Evolutionary conservation across 805 yeast species (phyloP), one percentile per base, ranked within the genome.

Genomic region (Aciculoconidium aculeatum): DNA sequence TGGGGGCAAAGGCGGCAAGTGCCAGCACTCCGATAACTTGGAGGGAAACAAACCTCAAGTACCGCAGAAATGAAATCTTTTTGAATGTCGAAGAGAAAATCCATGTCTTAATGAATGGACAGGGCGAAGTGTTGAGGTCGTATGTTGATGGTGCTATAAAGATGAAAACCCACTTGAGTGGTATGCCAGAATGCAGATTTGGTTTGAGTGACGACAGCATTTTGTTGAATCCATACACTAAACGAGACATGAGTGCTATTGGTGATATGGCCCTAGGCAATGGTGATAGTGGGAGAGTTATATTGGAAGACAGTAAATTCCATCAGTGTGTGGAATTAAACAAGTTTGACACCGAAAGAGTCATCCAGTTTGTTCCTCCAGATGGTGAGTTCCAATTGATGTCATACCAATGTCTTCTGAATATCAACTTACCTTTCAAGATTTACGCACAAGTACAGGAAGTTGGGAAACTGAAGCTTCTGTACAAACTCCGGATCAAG

Each of bases 361-460:
- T 72, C 14, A 80, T 87, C 34, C 73, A 70, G 25, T 86, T 87
- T 40, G 64, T 77, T 8, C 95, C 95, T 3, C 95, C 95, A 2
- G 95, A 86, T 55, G 94, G 94, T 1, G 74, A 76, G 29, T 83
- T 85, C 49, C 90, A 85, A 52, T 67, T 87, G 36, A 78, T 87
- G 88, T 66, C 74, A 19, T 87, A 86, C 55, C 60, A 55, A 26
- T 49, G 63, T 22, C 35, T 44, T 10, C 60, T 46, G 45, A 74
- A 76, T 39, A 58, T 82, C 35, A 73, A 72, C 28, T 49, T 83
- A 17, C 96, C 96, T 4, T 82, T 86, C 54, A 63, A 65, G 28
- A 67, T 86, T 10, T 58, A 68, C 4, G 81, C 90, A 2, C 61
- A 65, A 17, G 66, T 78, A 3, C 65, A 45, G 25, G 65, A 45